These are phyloP conservation scores for Passiflora organensis DNA, from an alignment of 345 rosid species.

Conservation along the genomic window DNA sequence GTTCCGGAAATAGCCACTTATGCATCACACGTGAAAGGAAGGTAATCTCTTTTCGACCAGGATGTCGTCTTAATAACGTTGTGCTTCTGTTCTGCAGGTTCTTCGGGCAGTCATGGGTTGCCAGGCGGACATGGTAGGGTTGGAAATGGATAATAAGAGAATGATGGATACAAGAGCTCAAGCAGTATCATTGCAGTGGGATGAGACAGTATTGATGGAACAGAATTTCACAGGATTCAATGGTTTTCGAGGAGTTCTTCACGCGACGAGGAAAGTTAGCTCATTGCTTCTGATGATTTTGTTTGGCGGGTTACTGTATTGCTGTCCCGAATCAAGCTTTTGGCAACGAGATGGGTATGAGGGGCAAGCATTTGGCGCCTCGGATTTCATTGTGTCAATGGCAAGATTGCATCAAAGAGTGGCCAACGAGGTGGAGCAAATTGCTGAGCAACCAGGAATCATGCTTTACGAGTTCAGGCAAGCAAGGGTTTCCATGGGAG, in stretches of 20 bases:
- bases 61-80: background rate
- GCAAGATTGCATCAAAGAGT: constrained; percentile 57
- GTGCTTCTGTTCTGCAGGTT: constrained; percentile 20
- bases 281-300: constrained; percentile 56
- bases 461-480: constrained; percentile 55
- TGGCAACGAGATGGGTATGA: constrained; percentile 18
- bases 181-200: background rate
- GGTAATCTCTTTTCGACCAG: background rate
- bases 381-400: constrained; percentile 42
- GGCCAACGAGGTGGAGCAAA: constrained; percentile 43
- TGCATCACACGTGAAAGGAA: too few species aligned
- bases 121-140: constrained; percentile 33
- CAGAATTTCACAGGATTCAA: constrained; percentile 47
- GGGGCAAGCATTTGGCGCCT: constrained; percentile 34
- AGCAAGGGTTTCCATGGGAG: constrained; percentile 57
- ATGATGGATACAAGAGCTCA: constrained; percentile 29
- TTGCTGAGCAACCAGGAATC: constrained; percentile 38
- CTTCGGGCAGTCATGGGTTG: constrained; percentile 39
- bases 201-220: background rate
- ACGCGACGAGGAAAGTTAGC: constrained; percentile 66
- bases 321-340: constrained; percentile 35
- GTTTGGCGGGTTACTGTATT: constrained; percentile 57
- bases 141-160: constrained; percentile 42
- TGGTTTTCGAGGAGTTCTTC: constrained; percentile 76
- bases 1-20: too few species aligned